phyloP scores from a whole-genome alignment of 495 filamentous ascomycete genomes.

The Filosporella fistucella region DNA sequence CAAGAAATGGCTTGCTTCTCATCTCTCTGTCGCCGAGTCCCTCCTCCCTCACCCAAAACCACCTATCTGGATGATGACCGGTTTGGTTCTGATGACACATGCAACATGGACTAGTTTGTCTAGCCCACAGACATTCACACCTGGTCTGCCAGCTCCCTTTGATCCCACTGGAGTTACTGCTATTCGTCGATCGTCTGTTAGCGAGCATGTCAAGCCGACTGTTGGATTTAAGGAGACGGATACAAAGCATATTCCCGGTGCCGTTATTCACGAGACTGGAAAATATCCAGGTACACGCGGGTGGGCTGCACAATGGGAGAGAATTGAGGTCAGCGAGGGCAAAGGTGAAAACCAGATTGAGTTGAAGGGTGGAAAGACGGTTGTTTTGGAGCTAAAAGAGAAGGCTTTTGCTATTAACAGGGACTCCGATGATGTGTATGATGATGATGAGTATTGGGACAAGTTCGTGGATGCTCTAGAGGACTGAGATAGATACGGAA shows the following conservation, averaged over 20 bases:
- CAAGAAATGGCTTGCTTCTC: conserved; percentile 19
- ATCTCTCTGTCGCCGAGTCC: conserved; percentile 15
- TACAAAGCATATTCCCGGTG: conserved; percentile 2
- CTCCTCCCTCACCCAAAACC: background rate
- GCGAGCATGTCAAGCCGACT: conserved; percentile 12
- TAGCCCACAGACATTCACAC: conserved; percentile 6
- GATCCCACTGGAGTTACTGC: conserved; percentile 15
- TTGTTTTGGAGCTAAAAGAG: conserved; percentile 4
- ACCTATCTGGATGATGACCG: conserved; percentile 18
- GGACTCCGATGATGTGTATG: conserved; percentile 1
- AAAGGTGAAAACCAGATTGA: no score
- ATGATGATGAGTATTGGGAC: conserved; percentile 19
- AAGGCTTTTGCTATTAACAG: background rate
- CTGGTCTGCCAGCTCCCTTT: conserved; percentile 15
- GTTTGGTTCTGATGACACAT: conserved; percentile 19
- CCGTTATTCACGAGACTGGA: conserved; percentile 18
- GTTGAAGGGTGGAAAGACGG: background rate
- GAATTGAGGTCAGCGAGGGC: background rate
- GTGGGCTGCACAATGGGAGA: conserved; percentile 19
- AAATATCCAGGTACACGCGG: conserved; percentile 20
- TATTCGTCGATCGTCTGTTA: conserved; percentile 14
- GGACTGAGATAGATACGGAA: no score
- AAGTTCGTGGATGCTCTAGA: conserved; percentile 13
- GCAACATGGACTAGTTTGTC: conserved; percentile 19
- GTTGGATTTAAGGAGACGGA: conserved; percentile 10